Base-by-base conservation (phyloP, 2,329 filamentous ascomycete species). In the Aspergillus pseudoterreus region DNA sequence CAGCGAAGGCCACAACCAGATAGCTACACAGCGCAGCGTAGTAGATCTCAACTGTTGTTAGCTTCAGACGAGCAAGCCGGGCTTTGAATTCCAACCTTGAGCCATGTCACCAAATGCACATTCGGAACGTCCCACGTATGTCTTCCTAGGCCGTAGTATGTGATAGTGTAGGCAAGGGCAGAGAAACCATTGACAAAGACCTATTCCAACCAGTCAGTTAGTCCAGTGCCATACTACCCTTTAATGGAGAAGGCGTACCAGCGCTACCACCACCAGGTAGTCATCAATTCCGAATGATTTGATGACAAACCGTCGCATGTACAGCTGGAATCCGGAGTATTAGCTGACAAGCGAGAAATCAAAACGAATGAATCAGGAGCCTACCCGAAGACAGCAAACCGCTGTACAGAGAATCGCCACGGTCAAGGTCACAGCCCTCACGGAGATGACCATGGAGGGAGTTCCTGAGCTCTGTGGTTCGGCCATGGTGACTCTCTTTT, bases 211-310 rank as follows among this genome's bases (percentile, higher is more conserved):
- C 9, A 14, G 14, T 12, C 6, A 21, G 27, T 27, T 24, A n/a
- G 21, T 12, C 9, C 4, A 15, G n/a, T 14, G 8, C 8, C 10
- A 44, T 27, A 27, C 9, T 6, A 27, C 9, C 24, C 4, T 27
- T 4, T 19, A 12, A 4, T 9, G 14, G 9, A 22, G 4, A 21
- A 6, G 14, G 50, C 52, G 43, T 36, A 56, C 57, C 32, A 59
- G 49, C 14, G 49, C 46, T 17, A 47, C n/a, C 9, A 57, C 44
- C n/a, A 57, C 57, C 14, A 57, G 15, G 38, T 48, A 57, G 41
- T 59, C 57, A 30, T 59, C 57, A 2, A 57, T 27, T 4, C 57
- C 57, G 33, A 59, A 59, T 3, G 33, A 33, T 3, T 46, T 47
- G 30, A 48, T 45, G 9, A 59, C 49, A 33, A 56, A 57, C 30